Conservation (phyloP, 2,329 filamentous ascomycete genomes). For the Trichoderma semiorbis region DNA sequence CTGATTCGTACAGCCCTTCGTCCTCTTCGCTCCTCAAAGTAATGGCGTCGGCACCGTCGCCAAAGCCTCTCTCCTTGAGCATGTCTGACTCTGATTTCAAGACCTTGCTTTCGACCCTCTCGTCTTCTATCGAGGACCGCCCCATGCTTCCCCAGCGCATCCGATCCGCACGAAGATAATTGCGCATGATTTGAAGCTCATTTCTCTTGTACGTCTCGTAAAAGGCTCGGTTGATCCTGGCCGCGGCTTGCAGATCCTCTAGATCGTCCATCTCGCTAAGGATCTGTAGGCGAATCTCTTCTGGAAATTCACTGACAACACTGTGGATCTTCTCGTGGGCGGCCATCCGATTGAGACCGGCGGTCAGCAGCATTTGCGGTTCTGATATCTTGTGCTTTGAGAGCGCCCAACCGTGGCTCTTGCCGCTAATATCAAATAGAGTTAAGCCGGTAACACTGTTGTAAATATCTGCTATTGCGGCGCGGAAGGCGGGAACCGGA, state of each 20-base stretch:
- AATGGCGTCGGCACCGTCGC: constrained; percentile 29
- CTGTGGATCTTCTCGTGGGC: constrained; percentile 30
- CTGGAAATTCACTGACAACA: constrained; percentile 34
- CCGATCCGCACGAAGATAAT: constrained; percentile 32
- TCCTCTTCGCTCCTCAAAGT: constrained; percentile 32
- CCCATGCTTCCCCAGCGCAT: constrained; percentile 22
- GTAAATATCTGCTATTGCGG: constrained; percentile 48
- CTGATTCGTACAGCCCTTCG: constrained; percentile 25
- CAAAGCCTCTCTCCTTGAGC: constrained; percentile 27
- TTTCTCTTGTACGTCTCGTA: constrained; percentile 45
- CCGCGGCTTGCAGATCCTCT: constrained; percentile 42
- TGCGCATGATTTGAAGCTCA: constrained; percentile 39
- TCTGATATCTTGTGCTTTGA: constrained; percentile 38
- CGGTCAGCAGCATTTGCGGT: constrained; percentile 34
- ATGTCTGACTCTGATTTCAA: constrained; percentile 30
- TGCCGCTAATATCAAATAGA: constrained; percentile 46
- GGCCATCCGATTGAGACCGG: constrained; percentile 33
- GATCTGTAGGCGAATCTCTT: constrained; percentile 39
- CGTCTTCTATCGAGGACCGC: constrained; percentile 25
- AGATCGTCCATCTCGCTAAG: constrained; percentile 39
- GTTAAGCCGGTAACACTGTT: constrained; percentile 50
- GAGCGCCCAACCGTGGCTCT: constrained; percentile 48
- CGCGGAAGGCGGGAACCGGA: constrained; percentile 45
- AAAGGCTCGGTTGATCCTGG: constrained; percentile 41
- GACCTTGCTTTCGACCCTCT: constrained; percentile 35